phyloP scores from a whole-genome alignment of 441 rosid species.

The Erodium chrysanthum region DNA sequence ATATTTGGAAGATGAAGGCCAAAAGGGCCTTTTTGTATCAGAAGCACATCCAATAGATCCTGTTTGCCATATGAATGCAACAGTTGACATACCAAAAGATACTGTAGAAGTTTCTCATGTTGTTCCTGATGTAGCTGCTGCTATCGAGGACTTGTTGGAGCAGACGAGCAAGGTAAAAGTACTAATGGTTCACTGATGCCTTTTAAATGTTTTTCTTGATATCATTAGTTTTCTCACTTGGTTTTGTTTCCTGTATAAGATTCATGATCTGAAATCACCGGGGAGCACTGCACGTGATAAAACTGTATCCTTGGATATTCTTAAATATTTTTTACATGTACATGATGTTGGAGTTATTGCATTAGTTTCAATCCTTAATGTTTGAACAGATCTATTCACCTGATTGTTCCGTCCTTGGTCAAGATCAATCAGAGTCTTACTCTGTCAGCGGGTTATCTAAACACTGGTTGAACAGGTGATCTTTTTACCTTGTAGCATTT shows the following conservation, averaged over 20 bases:
- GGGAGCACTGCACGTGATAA: slow-evolving; percentile 38
- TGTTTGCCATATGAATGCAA: slow-evolving; percentile 24
- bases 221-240: slow-evolving; percentile 21
- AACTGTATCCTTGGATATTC: slow-evolving; percentile 51
- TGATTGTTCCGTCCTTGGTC: slow-evolving; percentile 33
- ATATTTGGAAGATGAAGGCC: slow-evolving; percentile 20
- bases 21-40: slow-evolving; percentile 26
- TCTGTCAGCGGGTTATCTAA: slow-evolving; percentile 55
- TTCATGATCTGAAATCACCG: slow-evolving; percentile 64
- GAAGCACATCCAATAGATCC: slow-evolving; percentile 29
- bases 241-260: slow-evolving; percentile 35
- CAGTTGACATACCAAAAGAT: slow-evolving; percentile 27
- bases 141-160: slow-evolving; percentile 87
- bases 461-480: slow-evolving; percentile 63
- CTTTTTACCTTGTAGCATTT: neutral
- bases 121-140: slow-evolving; percentile 86
- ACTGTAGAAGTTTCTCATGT: slow-evolving; percentile 39
- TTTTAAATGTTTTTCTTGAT: slow-evolving; percentile 15
- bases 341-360: slow-evolving; percentile 15
- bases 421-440: slow-evolving; percentile 38
- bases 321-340: slow-evolving; percentile 12
- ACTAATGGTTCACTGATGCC: slow-evolving; percentile 19
- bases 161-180: slow-evolving; percentile 73
- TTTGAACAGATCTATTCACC: slow-evolving; percentile 43
- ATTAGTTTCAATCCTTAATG: slow-evolving; percentile 46